Percentiles rank a stretch among this genome's conserved stretches.
Evolutionary conservation across 805 yeast genomes (phyloP).

Genomic region (Candida montana): DNA sequence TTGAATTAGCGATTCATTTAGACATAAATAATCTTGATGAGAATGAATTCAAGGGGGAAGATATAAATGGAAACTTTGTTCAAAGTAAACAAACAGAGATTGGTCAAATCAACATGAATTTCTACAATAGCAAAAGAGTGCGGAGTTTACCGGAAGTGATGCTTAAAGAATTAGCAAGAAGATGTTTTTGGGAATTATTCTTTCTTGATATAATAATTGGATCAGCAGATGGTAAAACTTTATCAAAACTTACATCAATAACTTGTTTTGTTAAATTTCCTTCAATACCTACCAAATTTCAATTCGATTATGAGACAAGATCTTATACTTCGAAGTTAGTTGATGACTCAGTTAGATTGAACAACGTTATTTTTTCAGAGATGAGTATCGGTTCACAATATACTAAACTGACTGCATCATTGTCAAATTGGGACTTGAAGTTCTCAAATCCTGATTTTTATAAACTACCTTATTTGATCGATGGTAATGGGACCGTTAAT

Average conservation of each 20-base stretch:
- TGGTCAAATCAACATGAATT: slow-evolving; percentile 23
- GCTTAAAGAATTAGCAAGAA: slow-evolving; percentile 31
- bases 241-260: slow-evolving; percentile 34
- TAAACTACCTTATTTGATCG: slow-evolving; percentile 38
- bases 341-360: slow-evolving; percentile 43
- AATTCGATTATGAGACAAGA: slow-evolving; percentile 43
- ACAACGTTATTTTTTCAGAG: slow-evolving; percentile 38
- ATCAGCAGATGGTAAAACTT: slow-evolving; percentile 45
- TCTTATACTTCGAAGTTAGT: slow-evolving; percentile 43
- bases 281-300: slow-evolving; percentile 26
- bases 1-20: slow-evolving; percentile 33
- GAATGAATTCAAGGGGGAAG: slow-evolving; percentile 18
- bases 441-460: slow-evolving; percentile 39
- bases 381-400: slow-evolving; percentile 33
- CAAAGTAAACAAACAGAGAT: slow-evolving; percentile 6
- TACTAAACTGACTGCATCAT: slow-evolving; percentile 38
- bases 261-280: slow-evolving; percentile 38
- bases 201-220: slow-evolving; percentile 49
- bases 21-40: slow-evolving; percentile 36
- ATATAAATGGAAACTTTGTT: slow-evolving; percentile 20
- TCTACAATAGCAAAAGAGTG: slow-evolving; percentile 20
- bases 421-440: slow-evolving; percentile 47
- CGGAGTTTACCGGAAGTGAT: slow-evolving; percentile 15
- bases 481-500: slow-evolving; percentile 39
- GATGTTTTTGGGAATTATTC: slow-evolving; percentile 48